phyloP scores from a whole-genome alignment of 176 grass and related monocot genomes.

The sorghum (Sorghum bicolor) region Sorghum_bicolor_NCBIv3 NC_012876.2:54751001-54751500 shows the following conservation, averaged over 20 bases:
- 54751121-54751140: neutral
- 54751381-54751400: conserved; percentile 89
- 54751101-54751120: neutral
- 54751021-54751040: neutral
- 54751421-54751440: conserved; percentile 90
- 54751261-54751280: conserved; percentile 96
- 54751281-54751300: conserved; percentile 92
- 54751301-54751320: neutral
- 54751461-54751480: conserved; percentile 63
- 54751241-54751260: conserved; percentile 95
- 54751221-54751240: conserved; percentile 97
- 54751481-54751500: neutral
- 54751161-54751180: neutral
- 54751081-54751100: neutral
- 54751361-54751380: conserved; percentile 31
- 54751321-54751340: neutral
- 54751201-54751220: conserved; percentile 90
- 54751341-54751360: neutral
- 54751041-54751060: neutral
- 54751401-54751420: conserved; percentile 85
- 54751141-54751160: neutral
- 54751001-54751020: neutral
- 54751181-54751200: conserved; percentile 58
- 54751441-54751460: conserved; percentile 85
- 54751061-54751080: conserved; percentile 5